Evolutionary conservation across 495 filamentous ascomycete genomes (phyloP), one percentile per base, ranked within the genome.

Genomic region (Penicillium goetzii): DNA sequence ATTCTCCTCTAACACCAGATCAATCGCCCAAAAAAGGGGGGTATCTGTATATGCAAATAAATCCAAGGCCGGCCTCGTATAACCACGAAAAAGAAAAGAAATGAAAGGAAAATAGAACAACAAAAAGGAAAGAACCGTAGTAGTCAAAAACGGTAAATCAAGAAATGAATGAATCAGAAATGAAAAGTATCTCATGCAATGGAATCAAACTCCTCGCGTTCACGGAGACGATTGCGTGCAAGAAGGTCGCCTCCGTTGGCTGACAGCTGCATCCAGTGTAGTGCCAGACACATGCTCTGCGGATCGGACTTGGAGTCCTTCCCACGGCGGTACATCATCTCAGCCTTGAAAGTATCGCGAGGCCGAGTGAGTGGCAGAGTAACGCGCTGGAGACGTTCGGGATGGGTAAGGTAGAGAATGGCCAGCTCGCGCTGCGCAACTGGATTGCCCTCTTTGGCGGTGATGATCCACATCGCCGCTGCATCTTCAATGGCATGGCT

Each of bases 241-340:
- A 97, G 81, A 69, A 90, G 86, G 74, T 99, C 95, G 11, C 93
- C 93, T 38, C 94, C 93, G 56, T 81, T 85, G 60, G 91, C 90
- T 43, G 91, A 92, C 63, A 93, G 79, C 79, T 93, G 92, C 95
- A 98, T 98, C 95, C 95, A 99, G 78, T 99, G 95, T 70, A 97
- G 90, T 4, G 96, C 94, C 58, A 97, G 83, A 70, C 94, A 97
- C 90, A 99, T 97, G 11, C 92, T 92, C 52, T 89, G 88, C 19
- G 95, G 92, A 71, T 99, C 93, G 49, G 83, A 82, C 61, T 83
- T 83, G 51, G 88, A 86, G 59, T 80, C 77, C 40, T 80, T 77
- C 14, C 76, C 77, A 33, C 77, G 76, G 14, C 73, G 74, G 60
- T 92, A 90, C 84, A 94, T 91, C 77, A 93, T 87, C 66, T 93